Conservation (phyloP, 2,329 filamentous ascomycete genomes). For the Pyricularia sp. region DNA sequence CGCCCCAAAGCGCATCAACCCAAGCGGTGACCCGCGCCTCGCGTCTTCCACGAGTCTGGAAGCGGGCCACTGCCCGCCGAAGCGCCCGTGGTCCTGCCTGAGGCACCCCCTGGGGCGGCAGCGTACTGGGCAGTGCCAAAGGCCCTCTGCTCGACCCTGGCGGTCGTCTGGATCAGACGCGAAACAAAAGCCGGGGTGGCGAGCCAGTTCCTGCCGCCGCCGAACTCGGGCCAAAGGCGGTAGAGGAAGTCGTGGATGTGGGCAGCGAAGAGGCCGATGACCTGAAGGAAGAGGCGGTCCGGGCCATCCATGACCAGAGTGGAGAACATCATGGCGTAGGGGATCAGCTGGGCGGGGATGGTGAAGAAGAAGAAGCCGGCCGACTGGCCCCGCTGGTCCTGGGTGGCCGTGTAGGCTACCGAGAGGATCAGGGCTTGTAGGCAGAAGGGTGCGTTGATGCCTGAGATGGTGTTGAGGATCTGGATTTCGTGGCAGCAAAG, state of each 20-base stretch:
- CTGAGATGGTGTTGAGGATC: conserved; percentile 41
- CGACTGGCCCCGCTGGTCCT: conserved; percentile 72
- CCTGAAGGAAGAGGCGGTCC: conserved; percentile 49
- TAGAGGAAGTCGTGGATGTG: conserved; percentile 89
- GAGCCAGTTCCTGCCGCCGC: conserved; percentile 70
- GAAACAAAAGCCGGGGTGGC: conserved; percentile 65
- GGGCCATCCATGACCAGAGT: conserved; percentile 59
- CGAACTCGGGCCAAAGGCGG: conserved; percentile 80
- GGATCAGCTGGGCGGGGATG: conserved; percentile 73
- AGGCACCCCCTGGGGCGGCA: conserved; percentile 11
- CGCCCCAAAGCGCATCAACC: conserved; percentile 27
- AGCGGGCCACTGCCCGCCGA: conserved; percentile 37
- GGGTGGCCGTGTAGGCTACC: conserved; percentile 72
- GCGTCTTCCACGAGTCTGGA: conserved; percentile 54
- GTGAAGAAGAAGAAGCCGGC: conserved; percentile 74
- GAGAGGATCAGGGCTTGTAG: conserved; percentile 64
- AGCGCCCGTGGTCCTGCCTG: conserved; percentile 29
- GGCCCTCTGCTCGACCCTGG: conserved; percentile 33
- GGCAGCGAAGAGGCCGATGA: conserved; percentile 74
- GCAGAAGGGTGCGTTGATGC: conserved; percentile 39
- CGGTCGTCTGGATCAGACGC: conserved; percentile 48
- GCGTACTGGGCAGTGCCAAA: conserved; percentile 49
- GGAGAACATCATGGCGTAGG: conserved; percentile 68
- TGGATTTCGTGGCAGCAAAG: conserved; percentile 18
- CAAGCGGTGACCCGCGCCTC: conserved; percentile 53